Conservation (phyloP, 2,329 filamentous ascomycete genomes). For the Cryphonectria nitschkei region DNA sequence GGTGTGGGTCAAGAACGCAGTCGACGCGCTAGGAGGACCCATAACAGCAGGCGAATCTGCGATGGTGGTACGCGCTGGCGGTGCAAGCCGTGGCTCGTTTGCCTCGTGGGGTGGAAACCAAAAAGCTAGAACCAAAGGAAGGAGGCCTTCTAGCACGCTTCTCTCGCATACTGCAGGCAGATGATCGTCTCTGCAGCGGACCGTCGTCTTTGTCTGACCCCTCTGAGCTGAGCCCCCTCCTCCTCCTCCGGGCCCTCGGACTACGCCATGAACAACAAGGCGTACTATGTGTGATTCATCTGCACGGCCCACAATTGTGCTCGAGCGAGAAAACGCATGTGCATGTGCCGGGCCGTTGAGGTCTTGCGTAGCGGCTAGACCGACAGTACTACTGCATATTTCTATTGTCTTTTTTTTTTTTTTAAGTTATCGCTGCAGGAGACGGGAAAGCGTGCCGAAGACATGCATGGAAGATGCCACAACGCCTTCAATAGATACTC, state of each 20-base stretch:
- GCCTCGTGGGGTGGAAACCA: background rate
- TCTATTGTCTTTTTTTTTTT: background rate
- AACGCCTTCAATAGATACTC: too few species aligned
- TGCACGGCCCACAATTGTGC: background rate
- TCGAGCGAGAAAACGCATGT: background rate
- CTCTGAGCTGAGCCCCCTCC: background rate
- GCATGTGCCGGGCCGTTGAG: conserved; percentile 2
- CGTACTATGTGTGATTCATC: too few species aligned
- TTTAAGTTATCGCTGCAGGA: background rate
- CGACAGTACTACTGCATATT: background rate
- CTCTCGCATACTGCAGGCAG: background rate
- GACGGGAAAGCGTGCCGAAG: background rate
- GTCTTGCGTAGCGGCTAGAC: background rate
- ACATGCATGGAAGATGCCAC: background rate
- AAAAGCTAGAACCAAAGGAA: background rate
- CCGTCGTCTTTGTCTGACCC: background rate
- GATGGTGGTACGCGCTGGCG: background rate
- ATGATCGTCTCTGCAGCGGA: background rate
- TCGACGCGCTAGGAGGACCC: background rate
- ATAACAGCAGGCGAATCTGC: background rate
- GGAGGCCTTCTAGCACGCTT: background rate
- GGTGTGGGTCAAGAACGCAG: background rate
- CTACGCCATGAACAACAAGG: background rate
- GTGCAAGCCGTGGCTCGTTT: background rate
- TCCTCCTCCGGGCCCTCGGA: background rate